Conservation (phyloP, 2,329 filamentous ascomycete genomes). For the Colletotrichum sp. region DNA sequence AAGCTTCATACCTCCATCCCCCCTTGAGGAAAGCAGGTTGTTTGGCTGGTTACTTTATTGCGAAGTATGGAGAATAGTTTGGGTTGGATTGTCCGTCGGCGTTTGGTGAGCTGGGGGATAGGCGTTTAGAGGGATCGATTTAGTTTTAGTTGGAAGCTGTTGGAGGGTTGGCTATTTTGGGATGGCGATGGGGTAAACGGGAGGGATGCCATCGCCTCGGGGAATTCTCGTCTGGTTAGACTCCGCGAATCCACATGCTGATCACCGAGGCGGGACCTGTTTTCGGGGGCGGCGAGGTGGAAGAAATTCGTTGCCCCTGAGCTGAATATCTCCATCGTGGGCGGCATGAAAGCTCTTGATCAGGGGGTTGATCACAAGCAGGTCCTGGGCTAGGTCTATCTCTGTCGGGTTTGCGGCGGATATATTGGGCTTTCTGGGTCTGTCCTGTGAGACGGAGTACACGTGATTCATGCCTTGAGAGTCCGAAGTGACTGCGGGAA, state of each 20-base stretch:
- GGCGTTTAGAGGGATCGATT: neutral
- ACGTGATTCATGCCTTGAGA: neutral
- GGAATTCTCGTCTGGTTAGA: neutral
- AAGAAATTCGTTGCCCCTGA: neutral
- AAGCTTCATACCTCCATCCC: neutral
- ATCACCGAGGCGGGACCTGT: neutral
- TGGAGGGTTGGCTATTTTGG: neutral
- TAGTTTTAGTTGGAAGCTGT: neutral
- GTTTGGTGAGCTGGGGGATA: neutral
- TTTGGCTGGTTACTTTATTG: neutral
- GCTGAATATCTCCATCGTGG: neutral
- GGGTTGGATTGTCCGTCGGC: neutral
- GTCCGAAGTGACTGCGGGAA: neutral
- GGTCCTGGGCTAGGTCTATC: neutral
- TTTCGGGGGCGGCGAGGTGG: too few species aligned
- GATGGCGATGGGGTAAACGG: neutral
- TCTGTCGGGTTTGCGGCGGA: neutral
- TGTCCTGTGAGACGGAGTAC: neutral
- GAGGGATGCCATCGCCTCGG: neutral
- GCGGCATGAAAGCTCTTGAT: neutral
- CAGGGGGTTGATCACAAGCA: neutral
- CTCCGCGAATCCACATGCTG: neutral
- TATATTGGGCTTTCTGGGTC: neutral
- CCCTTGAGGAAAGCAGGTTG: neutral
- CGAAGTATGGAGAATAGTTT: neutral